Evolutionary conservation across 495 filamentous ascomycete genomes (phyloP), one percentile per base, ranked within the genome.

Genomic region (Aeminium ludgeri): DNA sequence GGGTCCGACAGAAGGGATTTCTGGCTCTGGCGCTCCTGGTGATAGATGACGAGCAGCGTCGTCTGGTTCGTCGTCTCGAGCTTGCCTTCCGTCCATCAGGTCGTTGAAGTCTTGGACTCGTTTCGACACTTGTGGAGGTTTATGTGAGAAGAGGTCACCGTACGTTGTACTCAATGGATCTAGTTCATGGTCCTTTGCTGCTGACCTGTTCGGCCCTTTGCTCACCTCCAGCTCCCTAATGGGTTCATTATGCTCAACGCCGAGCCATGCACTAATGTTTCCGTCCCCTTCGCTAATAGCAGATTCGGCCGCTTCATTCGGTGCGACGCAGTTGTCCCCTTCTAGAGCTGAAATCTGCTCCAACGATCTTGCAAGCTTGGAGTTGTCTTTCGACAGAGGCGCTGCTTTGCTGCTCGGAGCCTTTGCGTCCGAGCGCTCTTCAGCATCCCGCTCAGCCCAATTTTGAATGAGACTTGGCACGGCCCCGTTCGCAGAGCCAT

Each of bases 81-180:
- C 23, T 34, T 20, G 37, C 44, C 55, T 50, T 15, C 59, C 52
- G 28, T 55, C 47, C 18, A 61, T 52, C 15, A 56, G 53, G 20
- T 48, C 45, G 37, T 64, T 64, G 52, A 63, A 65, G 34, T 67
- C 62, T 39, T 53, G 40, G 2, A 61, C 56, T 18, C 42, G 32
- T 20, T 39, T 34, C 41, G 46, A 29, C 23, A 36, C 2, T 3
- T 48, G 32, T 31, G 12, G 13, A 36, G 42, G 47, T 25, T 28
- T n/a, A 25, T 51, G 43, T 25, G 47, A 50, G 43, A 46, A 50
- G 6, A 50, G 38, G 28, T 50, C 47, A 32, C 34, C 42, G 19
- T 42, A 46, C 18, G 36, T 16, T 12, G 42, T 40, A n/a, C 47
- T 40, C 43, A 46, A 30, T 4, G 38, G 45, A 31, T 18, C 44